Conservation (phyloP, 352 stramenopile species). For the Blastocystis hominis region DNA sequence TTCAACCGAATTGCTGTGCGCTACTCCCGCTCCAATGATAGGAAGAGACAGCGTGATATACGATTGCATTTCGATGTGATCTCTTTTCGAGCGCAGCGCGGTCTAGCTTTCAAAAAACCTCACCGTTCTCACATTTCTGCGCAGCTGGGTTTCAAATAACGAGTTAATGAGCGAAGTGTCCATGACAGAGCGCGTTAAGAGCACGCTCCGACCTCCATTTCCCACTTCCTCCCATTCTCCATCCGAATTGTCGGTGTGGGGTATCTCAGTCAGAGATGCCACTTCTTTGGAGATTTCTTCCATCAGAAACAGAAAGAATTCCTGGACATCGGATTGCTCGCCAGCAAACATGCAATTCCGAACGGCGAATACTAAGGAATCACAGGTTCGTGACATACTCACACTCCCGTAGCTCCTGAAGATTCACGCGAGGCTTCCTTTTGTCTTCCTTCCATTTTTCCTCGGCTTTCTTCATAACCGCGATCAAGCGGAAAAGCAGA, state of each 20-base stretch:
- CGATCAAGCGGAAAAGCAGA: not conserved
- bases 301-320: conserved; percentile 42
- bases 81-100: not conserved
- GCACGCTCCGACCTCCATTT: not conserved
- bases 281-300: not conserved
- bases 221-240: conserved; percentile 9
- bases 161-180: not conserved
- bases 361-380: not conserved
- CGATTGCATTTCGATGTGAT: conserved; percentile 10
- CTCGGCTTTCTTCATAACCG: not conserved
- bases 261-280: not conserved
- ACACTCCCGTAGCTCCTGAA: conserved; percentile 11
- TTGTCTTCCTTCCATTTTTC: not conserved
- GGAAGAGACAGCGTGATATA: conserved; percentile 25
- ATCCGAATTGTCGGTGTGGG: not conserved
- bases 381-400: not conserved
- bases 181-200: not conserved
- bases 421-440: not conserved
- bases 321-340: conserved; percentile 36
- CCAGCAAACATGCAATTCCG: conserved; percentile 42
- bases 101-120: not conserved
- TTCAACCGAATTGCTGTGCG: not conserved
- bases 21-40: not conserved
- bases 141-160: conserved; percentile 13
- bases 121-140: not conserved